Conservation (phyloP, 805 yeast genomes). For the Candida ortonii region DNA sequence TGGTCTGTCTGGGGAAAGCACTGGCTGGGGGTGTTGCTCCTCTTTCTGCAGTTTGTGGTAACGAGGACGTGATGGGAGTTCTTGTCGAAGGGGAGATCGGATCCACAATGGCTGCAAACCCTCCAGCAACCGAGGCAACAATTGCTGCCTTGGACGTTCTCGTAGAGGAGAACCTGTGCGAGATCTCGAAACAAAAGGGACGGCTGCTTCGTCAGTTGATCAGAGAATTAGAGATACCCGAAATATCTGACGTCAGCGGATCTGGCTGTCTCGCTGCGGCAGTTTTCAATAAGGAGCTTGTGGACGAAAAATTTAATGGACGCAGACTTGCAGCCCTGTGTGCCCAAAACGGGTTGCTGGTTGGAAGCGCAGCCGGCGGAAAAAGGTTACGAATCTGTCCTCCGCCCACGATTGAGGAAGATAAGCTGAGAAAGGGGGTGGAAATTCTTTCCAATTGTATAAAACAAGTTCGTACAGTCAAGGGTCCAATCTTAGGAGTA, state of each 20-base stretch:
- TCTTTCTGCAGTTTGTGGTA: slow-evolving; percentile 27
- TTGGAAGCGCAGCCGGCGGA: slow-evolving; percentile 23
- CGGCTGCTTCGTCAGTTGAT: slow-evolving; percentile 17
- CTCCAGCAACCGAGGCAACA: slow-evolving; percentile 31
- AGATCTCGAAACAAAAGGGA: slow-evolving; percentile 21
- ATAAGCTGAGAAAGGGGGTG: slow-evolving; percentile 21
- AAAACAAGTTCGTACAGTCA: slow-evolving; percentile 7
- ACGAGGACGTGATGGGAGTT: slow-evolving; percentile 23
- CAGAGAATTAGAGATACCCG: slow-evolving; percentile 13
- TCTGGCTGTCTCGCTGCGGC: slow-evolving; percentile 26
- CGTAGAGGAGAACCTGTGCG: slow-evolving; percentile 23
- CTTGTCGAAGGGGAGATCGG: slow-evolving; percentile 26
- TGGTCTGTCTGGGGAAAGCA: slow-evolving; percentile 30
- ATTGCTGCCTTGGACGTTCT: slow-evolving; percentile 30
- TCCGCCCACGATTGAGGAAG: slow-evolving; percentile 24
- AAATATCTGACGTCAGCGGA: slow-evolving; percentile 21
- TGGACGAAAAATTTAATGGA: slow-evolving; percentile 16
- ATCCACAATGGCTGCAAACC: slow-evolving; percentile 31
- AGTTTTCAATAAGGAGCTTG: slow-evolving; percentile 15
- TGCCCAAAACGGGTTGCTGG: slow-evolving; percentile 24
- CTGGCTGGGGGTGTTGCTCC: slow-evolving; percentile 28
- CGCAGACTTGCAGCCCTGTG: slow-evolving; percentile 23
- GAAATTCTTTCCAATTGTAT: slow-evolving; percentile 25
- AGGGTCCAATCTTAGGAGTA: slow-evolving; percentile 13
- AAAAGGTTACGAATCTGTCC: slow-evolving; percentile 29